Base-by-base conservation (phyloP, 805 yeast species). In the Naumovozyma baii region DNA sequence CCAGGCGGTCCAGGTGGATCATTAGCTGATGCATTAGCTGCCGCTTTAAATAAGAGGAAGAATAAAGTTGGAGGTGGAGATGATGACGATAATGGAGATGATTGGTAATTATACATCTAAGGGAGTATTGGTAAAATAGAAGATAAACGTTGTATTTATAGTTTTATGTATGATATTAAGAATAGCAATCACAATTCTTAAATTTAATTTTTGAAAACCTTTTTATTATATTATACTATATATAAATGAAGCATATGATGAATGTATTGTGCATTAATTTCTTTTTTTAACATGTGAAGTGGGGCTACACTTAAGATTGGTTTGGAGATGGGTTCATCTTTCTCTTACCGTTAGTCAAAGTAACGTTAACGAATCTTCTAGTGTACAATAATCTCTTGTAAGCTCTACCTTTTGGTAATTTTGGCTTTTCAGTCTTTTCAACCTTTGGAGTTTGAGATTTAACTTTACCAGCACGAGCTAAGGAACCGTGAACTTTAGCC, bases 401-500 rank as follows among this genome's bases (percentile, higher is more conserved):
- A 70, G 98, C 98, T 74, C 98, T 87, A 70, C 98, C 98, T 76
- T 85, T 84, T 72, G 96, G 96, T 63, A 78, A 72, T 83, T 92
- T 92, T 74, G 94, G 94, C 73, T 83, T 83, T 76, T 82, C 85
- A 66, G 80, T 77, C 80, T 92, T 92, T 73, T 92, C 98, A 72
- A 90, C 98, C 80, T 90, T 92, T 74, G 98, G 97, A 72, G 96
- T 88, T 79, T 85, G 94, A 70, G 97, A 87, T 78, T 88, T 90
- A 76, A 92, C 98, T 78, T 92, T 90, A 85, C 99, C 99, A 78
- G 99, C 99, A 87, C 97, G 96, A 79, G 98, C 95, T 81, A 92
- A 83, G 75, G 97, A 88, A 75, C 99, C 99, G 95, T 92, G 99
- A 80, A 88, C 97, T 86, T 92, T 92, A 78, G 95, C 98, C 98